phyloP scores from a whole-genome alignment of 1,139 yeast genomes.

The Kurtzmaniella quercitrusa region DNA sequence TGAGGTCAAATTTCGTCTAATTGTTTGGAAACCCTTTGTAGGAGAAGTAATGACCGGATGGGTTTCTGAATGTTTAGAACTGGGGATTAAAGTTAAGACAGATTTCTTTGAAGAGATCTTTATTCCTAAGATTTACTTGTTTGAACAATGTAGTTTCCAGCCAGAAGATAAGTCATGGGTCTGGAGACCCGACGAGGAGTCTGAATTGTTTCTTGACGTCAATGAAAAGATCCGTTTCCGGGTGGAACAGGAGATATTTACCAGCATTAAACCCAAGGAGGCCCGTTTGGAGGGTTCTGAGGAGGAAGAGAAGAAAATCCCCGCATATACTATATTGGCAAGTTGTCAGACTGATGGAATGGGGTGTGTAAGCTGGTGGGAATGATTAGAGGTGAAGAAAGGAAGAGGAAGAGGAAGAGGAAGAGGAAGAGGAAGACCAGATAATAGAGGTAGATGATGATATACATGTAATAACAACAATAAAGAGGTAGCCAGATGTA shows the following conservation, averaged over 20 bases:
- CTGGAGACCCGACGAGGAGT: slow-evolving; percentile 76
- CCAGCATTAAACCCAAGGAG: slow-evolving; percentile 72
- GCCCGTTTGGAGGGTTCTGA: slow-evolving; percentile 32
- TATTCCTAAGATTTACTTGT: slow-evolving; percentile 75
- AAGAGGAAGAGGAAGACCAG: too few species aligned
- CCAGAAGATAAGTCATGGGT: slow-evolving; percentile 90
- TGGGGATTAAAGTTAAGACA: slow-evolving; percentile 79
- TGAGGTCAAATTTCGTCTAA: slow-evolving; percentile 66
- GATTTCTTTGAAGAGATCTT: slow-evolving; percentile 91
- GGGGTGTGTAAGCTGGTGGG: slow-evolving; percentile 98
- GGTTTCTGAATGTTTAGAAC: slow-evolving; percentile 82
- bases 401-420: neutral
- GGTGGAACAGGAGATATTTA: slow-evolving; percentile 83
- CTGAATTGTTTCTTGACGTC: slow-evolving; percentile 74
- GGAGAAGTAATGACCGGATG: slow-evolving; percentile 95
- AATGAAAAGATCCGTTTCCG: slow-evolving; percentile 89
- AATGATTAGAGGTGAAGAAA: slow-evolving; percentile 29
- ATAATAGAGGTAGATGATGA: too few species aligned
- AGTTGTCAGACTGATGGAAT: slow-evolving; percentile 94
- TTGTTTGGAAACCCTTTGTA: slow-evolving; percentile 88
- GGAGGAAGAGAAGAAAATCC: slow-evolving; percentile 36
- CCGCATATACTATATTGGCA: slow-evolving; percentile 83
- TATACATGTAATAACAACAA: too few species aligned
- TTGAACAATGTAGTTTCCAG: slow-evolving; percentile 71
- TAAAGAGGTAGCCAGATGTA: too few species aligned